Percentiles rank a stretch among this genome's conserved stretches.
phyloP scores from a whole-genome alignment of 169 alveolate genomes.

The Theileria equi region DNA sequence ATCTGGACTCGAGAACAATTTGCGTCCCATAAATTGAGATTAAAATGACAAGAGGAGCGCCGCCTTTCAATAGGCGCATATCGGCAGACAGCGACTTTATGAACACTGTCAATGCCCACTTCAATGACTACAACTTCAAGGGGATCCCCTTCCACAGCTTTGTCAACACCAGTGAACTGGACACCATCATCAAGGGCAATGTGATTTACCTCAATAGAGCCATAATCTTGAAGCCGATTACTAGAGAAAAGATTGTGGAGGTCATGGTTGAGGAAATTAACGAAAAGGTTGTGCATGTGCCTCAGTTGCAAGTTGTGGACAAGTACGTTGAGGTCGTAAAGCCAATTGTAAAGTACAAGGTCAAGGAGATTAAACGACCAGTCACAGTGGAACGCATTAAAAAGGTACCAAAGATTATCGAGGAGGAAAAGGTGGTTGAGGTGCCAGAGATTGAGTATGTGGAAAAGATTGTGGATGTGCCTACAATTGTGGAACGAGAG shows the following conservation, averaged over 20 bases:
- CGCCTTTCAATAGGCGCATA: too few species aligned
- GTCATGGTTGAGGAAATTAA: conserved; percentile 83
- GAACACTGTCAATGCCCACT: not conserved
- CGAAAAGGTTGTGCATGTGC: conserved; percentile 85
- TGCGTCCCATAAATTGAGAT: too few species aligned
- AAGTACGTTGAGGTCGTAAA: conserved; percentile 87
- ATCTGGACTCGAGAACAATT: too few species aligned
- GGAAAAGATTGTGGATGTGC: conserved; percentile 86
- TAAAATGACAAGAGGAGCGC: too few species aligned
- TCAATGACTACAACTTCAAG: not conserved
- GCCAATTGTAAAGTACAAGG: conserved; percentile 77
- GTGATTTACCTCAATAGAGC: conserved; percentile 45
- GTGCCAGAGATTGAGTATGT: conserved; percentile 84
- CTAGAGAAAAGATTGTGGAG: conserved; percentile 85
- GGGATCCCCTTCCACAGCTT: conserved; percentile 28
- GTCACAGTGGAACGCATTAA: conserved; percentile 82
- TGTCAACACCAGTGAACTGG: not conserved
- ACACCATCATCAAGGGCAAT: not conserved
- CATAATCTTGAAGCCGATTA: conserved; percentile 71
- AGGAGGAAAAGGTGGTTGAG: conserved; percentile 85
- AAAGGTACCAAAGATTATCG: conserved; percentile 82
- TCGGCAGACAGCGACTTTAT: too few species aligned
- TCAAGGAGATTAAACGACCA: conserved; percentile 83
- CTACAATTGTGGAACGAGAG: conserved; percentile 84
- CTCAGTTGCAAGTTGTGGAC: conserved; percentile 87